Conservation (phyloP, 1,284 basidiomycete genomes). For the Boletus semigastroideus region DNA sequence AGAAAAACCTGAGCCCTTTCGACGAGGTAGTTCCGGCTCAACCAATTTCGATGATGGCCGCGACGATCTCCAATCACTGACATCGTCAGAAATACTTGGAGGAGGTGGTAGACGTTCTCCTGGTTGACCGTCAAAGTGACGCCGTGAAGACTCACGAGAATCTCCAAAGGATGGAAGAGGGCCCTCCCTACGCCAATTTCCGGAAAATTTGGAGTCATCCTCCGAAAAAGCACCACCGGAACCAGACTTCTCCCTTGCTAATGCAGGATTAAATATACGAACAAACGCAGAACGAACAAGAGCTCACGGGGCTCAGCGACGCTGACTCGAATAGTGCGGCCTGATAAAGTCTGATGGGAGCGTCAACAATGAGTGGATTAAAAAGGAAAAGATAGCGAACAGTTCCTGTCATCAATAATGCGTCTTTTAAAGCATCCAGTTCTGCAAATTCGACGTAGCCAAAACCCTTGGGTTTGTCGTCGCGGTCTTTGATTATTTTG, state of each 20-base stretch:
- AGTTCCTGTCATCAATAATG: slow-evolving; percentile 53
- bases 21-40: slow-evolving; percentile 51
- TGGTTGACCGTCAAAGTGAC: slow-evolving; percentile 57
- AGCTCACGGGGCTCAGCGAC: slow-evolving; percentile 93
- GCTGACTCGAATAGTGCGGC: slow-evolving; percentile 83
- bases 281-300: slow-evolving; percentile 1
- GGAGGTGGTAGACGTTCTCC: slow-evolving; percentile 39
- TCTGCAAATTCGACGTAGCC: slow-evolving; percentile 95
- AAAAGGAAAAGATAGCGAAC: slow-evolving; percentile 43
- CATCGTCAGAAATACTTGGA: slow-evolving; percentile 53
- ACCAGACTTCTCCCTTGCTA: slow-evolving; percentile 72
- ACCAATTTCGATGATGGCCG: slow-evolving; percentile 44
- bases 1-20: slow-evolving; percentile 58
- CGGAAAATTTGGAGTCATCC: slow-evolving; percentile 74
- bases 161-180: slow-evolving; percentile 70
- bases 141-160: slow-evolving; percentile 58
- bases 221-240: slow-evolving; percentile 48
- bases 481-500: slow-evolving; percentile 90
- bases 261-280: slow-evolving; percentile 5
- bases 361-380: slow-evolving; percentile 6
- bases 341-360: slow-evolving; percentile 60
- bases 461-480: slow-evolving; percentile 95
- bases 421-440: slow-evolving; percentile 82
- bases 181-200: slow-evolving; percentile 85
- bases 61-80: slow-evolving; percentile 70